Conservation (phyloP, 164 flowering plant species). For the Annona cherimola region DNA sequence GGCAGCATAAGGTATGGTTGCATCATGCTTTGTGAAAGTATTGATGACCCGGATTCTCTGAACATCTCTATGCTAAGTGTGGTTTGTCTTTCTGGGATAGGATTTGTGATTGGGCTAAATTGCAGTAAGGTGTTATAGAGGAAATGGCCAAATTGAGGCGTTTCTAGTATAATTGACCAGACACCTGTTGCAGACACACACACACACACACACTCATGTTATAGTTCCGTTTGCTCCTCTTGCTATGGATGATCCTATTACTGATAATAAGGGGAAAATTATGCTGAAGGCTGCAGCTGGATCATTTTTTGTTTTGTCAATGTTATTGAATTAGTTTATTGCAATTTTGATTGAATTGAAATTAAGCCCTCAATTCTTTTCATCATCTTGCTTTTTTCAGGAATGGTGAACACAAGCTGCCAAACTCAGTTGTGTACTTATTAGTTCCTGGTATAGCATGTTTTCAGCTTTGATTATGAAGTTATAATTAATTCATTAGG, state of each 20-base stretch:
- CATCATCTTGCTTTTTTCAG: slow-evolving; percentile 28
- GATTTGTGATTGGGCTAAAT: background rate
- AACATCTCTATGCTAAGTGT: background rate
- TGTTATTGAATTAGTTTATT: background rate
- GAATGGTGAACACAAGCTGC: slow-evolving; percentile 87
- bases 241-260: too few species aligned
- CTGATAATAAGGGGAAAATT: too few species aligned
- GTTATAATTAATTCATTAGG: background rate
- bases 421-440: slow-evolving; percentile 76
- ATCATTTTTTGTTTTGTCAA: too few species aligned
- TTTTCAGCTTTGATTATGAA: background rate
- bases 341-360: background rate
- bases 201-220: too few species aligned
- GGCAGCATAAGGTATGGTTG: slow-evolving; percentile 55
- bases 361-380: background rate
- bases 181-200: too few species aligned
- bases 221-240: too few species aligned
- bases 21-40: slow-evolving; percentile 2
- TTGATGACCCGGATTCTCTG: slow-evolving; percentile 4
- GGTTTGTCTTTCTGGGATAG: slow-evolving; percentile 5
- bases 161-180: background rate
- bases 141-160: background rate
- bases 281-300: too few species aligned
- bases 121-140: background rate
- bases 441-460: slow-evolving; percentile 74